Base-by-base conservation (phyloP, 1,139 yeast genomes). In the Barnettozyma hawaiiensis region DNA sequence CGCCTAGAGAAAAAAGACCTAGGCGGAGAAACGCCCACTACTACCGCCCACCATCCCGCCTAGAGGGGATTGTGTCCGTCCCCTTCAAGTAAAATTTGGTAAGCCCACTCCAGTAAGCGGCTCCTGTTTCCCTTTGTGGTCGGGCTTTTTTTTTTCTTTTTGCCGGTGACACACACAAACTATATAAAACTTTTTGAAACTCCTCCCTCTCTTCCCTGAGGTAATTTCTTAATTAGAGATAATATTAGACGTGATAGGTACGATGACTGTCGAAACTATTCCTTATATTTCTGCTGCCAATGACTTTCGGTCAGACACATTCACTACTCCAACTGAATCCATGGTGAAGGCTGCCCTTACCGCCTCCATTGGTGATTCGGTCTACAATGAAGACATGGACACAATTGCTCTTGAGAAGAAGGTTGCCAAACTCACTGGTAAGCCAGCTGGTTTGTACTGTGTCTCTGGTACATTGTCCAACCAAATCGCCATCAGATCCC, bases 381-480 rank as follows among this genome's bases (percentile, higher is more conserved):
- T 90, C 23, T 89, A 89, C 65, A 76, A 79, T 50, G 97, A 90
- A 63, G 97, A 90, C 61, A 66, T 66, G 22, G 75, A 78, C 50
- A 87, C 96, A 16, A 65, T 71, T 35, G 72, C 69, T 31, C 68
- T 90, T 41, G 95, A 89, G 61, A 60, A 63, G 18, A 75, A 76
- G 48, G 81, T 90, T 47, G 82, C 86, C 23, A 66, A 69, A 37
- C 57, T 89, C 43, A 74, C 95, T 10, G 96, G 96, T 33, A 86
- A 84, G 59, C 87, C 81, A 54, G 85, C 90, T 4, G 96, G 87
- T 20, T 62, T 86, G 45, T 90, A 75, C 64, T 87, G 95, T 62
- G 85, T 81, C 14, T 83, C 95, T 22, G 97, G 97, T 45, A 92
- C 97, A 8, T 66, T 90, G 66, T 83, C 95, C 28, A 90, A 90